Evolutionary conservation across 2,329 filamentous ascomycete species (phyloP), one percentile per base, ranked within the genome.

Genomic region (Huntiella abstrusa): DNA sequence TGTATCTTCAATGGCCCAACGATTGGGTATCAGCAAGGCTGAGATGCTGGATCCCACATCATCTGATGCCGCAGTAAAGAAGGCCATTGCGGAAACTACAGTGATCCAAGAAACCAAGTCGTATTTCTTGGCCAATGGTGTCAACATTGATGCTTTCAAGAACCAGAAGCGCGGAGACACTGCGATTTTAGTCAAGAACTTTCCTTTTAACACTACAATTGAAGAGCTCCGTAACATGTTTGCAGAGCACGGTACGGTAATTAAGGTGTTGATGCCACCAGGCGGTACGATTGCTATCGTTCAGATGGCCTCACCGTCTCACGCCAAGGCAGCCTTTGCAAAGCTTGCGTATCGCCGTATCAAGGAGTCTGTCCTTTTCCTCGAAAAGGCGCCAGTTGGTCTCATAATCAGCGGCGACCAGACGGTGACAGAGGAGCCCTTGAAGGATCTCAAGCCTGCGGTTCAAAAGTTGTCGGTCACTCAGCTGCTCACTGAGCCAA

Each of bases 21-120:
- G 87, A 46, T 70, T 98, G 48, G 87, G 88, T 41, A 75, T 98
- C 48, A 80, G 82, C 47, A 98, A 98, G 66, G 79, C 85, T 8
- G 86, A 94, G 55, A 64, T 98, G 48, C 70, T 98, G 40, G 88
- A 98, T 62, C 91, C 88, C n/a, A 94, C 88, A 3, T 94, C 84
- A 49, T 78, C 88, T 47, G 86, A 95, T 62, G 86, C 88, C 49
- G 88, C 84, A 39, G 83, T 98, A 48, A 95, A 92, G 66, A 91
- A 96, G 67, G 91, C 91, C 7, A 82, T 95, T 60, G 91, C 88
- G 38, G 91, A 98, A 67, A 96, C 88, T 16, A 82, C 91, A 52
- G 75, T 94, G 54, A 96, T 98, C 49, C 85, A 94, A 63, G 91
- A 96, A 61, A 94, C 86, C 2, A 96, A 95, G 62, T 70, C 80